These are phyloP conservation scores for Candida michaelii DNA, from an alignment of 805 yeast genomes.

Conservation along the genomic window DNA sequence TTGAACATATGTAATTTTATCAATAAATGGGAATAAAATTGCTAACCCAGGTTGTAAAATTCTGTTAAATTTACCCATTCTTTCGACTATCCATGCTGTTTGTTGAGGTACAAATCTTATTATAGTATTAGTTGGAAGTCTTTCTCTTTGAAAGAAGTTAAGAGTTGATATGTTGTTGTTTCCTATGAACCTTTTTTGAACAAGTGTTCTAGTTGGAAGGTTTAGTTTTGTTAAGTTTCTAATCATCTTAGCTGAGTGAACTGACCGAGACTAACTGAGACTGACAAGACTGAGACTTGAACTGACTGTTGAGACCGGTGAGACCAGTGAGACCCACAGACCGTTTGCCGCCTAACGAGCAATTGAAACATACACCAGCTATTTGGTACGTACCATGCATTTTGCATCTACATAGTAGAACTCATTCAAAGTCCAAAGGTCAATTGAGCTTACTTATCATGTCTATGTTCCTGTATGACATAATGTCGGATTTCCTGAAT, in stretches of 20 bases:
- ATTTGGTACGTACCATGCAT: no score
- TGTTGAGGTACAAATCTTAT: slow-evolving; percentile 85
- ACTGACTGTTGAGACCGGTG: neutral
- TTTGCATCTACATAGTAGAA: no score
- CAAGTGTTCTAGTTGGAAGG: neutral
- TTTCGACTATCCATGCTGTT: slow-evolving; percentile 86
- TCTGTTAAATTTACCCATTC: slow-evolving; percentile 81
- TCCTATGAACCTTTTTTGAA: neutral
- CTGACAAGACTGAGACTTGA: slow-evolving; percentile 1
- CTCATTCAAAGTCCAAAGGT: no score
- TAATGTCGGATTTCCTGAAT: no score
- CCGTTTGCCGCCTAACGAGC: no score
- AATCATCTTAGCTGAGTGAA: neutral
- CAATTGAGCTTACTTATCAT: no score
- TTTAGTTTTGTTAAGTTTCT: neutral
- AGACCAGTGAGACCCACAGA: no score
- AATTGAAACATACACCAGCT: no score
- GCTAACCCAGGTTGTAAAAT: slow-evolving; percentile 76
- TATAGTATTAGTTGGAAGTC: slow-evolving; percentile 72
- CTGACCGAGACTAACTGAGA: no score
- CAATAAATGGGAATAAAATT: slow-evolving; percentile 67
- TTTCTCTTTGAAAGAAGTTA: slow-evolving; percentile 60
- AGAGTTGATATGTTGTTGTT: slow-evolving; percentile 17
- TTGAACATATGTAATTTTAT: slow-evolving; percentile 78
- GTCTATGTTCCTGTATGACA: no score